Evolutionary conservation across 1,284 basidiomycete genomes (phyloP), one percentile per base, ranked within the genome.

Genomic region (Takashimella koratensis): DNA sequence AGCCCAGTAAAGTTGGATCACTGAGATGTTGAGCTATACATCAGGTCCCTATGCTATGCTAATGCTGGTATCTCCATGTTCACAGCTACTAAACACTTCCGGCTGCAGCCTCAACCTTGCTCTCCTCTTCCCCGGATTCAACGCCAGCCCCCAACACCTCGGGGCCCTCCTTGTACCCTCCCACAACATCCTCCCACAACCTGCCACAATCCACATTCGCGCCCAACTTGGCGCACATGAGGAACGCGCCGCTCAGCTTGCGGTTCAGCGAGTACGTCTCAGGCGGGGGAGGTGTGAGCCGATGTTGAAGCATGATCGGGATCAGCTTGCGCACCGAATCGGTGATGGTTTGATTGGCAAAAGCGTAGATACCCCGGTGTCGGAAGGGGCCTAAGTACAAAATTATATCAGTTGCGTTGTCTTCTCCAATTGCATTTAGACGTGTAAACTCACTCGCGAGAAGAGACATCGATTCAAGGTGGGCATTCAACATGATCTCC

Each of bases 191-290:
- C 52, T 88, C 83, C 89, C 90, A 93, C 27, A 97, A 75, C 20
- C 71, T 75, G 65, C 79, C 81, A 58, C 89, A 89, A 67, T 90
- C 82, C 19, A 98, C 84, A 2, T 79, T 80, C 13, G 90, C 90
- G 43, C 82, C 82, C 36, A 98, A 78, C 51, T 89, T 80, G 13
- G 91, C 86, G 45, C 95, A 95, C 13, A 98, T 81, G 59, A 98
- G 77, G 77, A 98, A 97, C 2, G 90, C 87, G 0, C 95, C 94
- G 61, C 90, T 93, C 59, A 98, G 72, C 81, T 98, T 98, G 67
- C 94, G 79, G 73, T 98, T 98, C 50, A 98, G 77, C 70, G 87
- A 91, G 74, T 98, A 98, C 1, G 95, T 98, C 77, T 98, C 93
- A 54, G 83, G 79, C 0, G 95, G 95, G 1, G 95, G 95, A 0